Conservation (phyloP, 495 filamentous ascomycete species). For the Cercophora sp. region DNA sequence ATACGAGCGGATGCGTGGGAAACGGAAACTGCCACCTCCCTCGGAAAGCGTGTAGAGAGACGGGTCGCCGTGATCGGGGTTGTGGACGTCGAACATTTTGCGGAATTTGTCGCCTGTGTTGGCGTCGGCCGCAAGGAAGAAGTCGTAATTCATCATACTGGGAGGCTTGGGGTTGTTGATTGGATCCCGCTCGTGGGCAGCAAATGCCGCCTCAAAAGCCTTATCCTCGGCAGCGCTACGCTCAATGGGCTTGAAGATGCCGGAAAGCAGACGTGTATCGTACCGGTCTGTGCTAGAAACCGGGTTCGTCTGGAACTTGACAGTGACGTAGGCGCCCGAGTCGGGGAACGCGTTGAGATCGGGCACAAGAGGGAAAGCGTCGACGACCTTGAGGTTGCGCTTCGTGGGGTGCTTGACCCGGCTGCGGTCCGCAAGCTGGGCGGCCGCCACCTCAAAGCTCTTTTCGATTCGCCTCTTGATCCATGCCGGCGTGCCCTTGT, state of each 20-base stretch:
- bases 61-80: conserved; percentile 64
- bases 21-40: conserved; percentile 57
- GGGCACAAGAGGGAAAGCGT: conserved; percentile 76
- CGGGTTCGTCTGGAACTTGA: conserved; percentile 86
- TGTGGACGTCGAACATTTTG: conserved; percentile 65
- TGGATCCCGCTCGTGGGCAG: conserved; percentile 61
- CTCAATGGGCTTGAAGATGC: conserved; percentile 66
- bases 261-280: conserved; percentile 77
- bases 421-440: conserved; percentile 62
- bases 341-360: conserved; percentile 89
- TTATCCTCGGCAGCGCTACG: conserved; percentile 48
- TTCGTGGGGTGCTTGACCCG: conserved; percentile 78
- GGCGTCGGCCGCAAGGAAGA: conserved; percentile 63
- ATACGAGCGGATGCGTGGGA: conserved; percentile 75
- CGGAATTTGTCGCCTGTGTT: conserved; percentile 59
- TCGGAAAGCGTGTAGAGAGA: conserved; percentile 59
- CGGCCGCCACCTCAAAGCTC: conserved; percentile 77
- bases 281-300: conserved; percentile 55
- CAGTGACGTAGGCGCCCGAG: conserved; percentile 75
- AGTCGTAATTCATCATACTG: conserved; percentile 72
- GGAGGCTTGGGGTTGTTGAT: conserved; percentile 55
- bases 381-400: conserved; percentile 70
- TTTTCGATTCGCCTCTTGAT: conserved; percentile 78
- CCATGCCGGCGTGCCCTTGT: conserved; percentile 71
- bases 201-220: conserved; percentile 47